Conservation (phyloP, 2,329 filamentous ascomycete species). For the Penicillium sp. region DNA sequence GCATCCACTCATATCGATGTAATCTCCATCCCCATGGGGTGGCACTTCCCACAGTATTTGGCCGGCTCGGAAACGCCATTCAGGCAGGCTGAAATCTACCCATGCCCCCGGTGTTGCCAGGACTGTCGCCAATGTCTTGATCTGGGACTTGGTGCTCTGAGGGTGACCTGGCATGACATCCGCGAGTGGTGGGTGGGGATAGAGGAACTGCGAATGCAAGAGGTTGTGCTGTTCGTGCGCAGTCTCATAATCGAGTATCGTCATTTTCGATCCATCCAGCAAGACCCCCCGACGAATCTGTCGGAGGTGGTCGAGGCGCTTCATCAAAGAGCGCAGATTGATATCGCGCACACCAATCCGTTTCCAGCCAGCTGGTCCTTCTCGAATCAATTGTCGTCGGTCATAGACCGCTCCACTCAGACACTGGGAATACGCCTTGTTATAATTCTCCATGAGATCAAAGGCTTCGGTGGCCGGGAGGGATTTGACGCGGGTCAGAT, state of each 20-base stretch:
- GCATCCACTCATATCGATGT: slow-evolving; percentile 19
- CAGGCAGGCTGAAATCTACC: slow-evolving; percentile 52
- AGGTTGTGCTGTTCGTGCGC: slow-evolving; percentile 37
- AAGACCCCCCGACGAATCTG: slow-evolving; percentile 41
- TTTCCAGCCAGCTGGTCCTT: slow-evolving; percentile 46
- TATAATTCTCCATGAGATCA: slow-evolving; percentile 39
- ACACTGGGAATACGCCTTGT: slow-evolving; percentile 42
- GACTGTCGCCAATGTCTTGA: slow-evolving; percentile 48
- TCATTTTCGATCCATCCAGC: slow-evolving; percentile 32
- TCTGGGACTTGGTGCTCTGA: slow-evolving; percentile 49
- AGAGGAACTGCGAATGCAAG: slow-evolving; percentile 45
- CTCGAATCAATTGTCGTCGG: slow-evolving; percentile 40
- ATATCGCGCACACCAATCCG: slow-evolving; percentile 47
- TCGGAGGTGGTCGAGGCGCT: slow-evolving; percentile 40
- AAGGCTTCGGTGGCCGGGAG: slow-evolving; percentile 37
- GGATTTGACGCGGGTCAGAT: slow-evolving; percentile 27
- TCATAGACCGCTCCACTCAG: slow-evolving; percentile 40
- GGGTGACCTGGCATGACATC: slow-evolving; percentile 29
- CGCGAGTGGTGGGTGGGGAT: slow-evolving; percentile 37
- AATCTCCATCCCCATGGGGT: slow-evolving; percentile 42
- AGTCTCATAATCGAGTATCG: slow-evolving; percentile 41
- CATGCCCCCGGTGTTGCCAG: slow-evolving; percentile 50
- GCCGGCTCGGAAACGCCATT: slow-evolving; percentile 52
- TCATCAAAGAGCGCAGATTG: slow-evolving; percentile 35
- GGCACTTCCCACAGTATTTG: slow-evolving; percentile 50